Base-by-base conservation (phyloP, 345 rosid species). In the Microthlaspi erraticum region DNA sequence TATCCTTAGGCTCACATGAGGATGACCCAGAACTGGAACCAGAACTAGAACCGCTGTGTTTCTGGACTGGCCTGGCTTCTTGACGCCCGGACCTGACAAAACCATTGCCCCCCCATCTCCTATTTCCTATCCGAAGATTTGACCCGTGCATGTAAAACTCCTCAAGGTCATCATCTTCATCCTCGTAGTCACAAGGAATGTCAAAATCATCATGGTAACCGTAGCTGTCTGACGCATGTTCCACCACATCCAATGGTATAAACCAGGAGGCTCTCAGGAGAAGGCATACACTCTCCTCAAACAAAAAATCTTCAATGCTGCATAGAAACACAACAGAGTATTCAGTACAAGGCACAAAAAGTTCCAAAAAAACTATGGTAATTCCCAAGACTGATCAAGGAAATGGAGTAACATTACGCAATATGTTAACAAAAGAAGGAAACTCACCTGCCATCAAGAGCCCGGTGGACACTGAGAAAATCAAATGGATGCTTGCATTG, bases 401-500 rank as follows among this genome's bases (percentile, higher is more conserved):
- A 62, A 42, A 43, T 10, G 38, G 14, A 52, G 26, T 19, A 39
- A 32, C 9, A 29, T 23, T n/a, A 49, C 0, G 1, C 3, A 19
- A 32, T 55, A 33, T 7, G 31, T 19, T 32, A 12, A n/a, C 1
- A 52, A 3, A 51, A 44, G 39, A 62, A 34, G 5, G 37, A 19
- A 20, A 43, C 12, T 33, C 68, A 93, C 99, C 96, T 79, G 75
- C 99, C 99, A 66, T 93, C 95, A 1, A 93, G 92, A 2, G 88
- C 75, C 5, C 93, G 88, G 73, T 93, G 99, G 63, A 93, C 81
- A 66, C 81, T 83, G 51, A 93, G 96, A 78, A 76, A 86, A 72
- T 87, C 89, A 57, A 94, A 88, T n/a, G 95, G 99, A 76, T 84
- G 80, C 64, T 94, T 94, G 68, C 97, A 94, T 77, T 94, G 98